Evolutionary conservation across 2,329 filamentous ascomycete species (phyloP).

Genomic region (Fusarium sp.): DNA sequence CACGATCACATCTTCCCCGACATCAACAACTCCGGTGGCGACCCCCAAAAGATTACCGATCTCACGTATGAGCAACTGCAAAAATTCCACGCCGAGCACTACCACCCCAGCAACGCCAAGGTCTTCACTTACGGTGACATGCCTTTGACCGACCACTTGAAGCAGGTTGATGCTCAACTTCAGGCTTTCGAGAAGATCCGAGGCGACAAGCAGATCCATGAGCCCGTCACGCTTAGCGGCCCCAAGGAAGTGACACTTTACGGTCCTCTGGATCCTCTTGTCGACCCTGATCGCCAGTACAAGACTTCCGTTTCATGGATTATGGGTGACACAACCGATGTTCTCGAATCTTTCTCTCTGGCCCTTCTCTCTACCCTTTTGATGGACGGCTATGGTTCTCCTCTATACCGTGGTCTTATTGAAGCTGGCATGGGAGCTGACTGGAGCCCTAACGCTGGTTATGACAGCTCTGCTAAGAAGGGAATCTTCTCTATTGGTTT

Average conservation of each 20-base stretch:
- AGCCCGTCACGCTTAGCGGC: slow-evolving; percentile 78
- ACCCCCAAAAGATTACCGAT: slow-evolving; percentile 95
- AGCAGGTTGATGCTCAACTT: slow-evolving; percentile 80
- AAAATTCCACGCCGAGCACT: slow-evolving; percentile 90
- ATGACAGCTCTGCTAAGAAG: slow-evolving; percentile 79
- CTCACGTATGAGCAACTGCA: slow-evolving; percentile 90
- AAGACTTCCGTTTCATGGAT: slow-evolving; percentile 97
- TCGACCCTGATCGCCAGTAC: slow-evolving; percentile 85
- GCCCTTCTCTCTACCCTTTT: slow-evolving; percentile 84
- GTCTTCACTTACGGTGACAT: slow-evolving; percentile 96
- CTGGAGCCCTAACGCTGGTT: slow-evolving; percentile 94
- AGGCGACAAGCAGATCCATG: slow-evolving; percentile 78
- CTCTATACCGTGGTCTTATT: slow-evolving; percentile 87
- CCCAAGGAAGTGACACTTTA: slow-evolving; percentile 76
- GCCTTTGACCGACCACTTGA: slow-evolving; percentile 82
- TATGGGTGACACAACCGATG: slow-evolving; percentile 82
- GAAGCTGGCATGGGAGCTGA: slow-evolving; percentile 91
- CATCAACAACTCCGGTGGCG: slow-evolving; percentile 96
- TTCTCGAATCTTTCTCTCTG: slow-evolving; percentile 89
- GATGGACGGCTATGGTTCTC: slow-evolving; percentile 95
- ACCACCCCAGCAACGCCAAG: slow-evolving; percentile 97
- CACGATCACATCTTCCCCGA: slow-evolving; percentile 94
- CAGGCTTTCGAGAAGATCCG: slow-evolving; percentile 76
- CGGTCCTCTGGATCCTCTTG: slow-evolving; percentile 87
- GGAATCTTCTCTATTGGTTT: slow-evolving; percentile 92